A percentile compares a stretch with the other conserved stretches of the same genome.
Evolutionary conservation across 371 early-diverging fungal species (phyloP).

Genomic region (Entomophthora muscae): DNA sequence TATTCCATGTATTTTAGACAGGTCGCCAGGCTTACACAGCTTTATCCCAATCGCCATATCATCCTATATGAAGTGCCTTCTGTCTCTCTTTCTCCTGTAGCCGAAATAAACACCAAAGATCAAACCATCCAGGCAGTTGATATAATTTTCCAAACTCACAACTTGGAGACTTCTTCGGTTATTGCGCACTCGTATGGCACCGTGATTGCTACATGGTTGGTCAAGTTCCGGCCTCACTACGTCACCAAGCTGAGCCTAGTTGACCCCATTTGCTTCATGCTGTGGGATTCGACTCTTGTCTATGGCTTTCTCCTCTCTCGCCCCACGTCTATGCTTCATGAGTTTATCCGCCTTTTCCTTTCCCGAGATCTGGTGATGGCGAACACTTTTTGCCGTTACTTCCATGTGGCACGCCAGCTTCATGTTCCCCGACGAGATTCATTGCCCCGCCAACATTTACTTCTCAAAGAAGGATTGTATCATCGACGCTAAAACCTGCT

Average conservation of each 20-base stretch:
- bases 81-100: background rate
- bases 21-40: background rate
- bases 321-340: background rate
- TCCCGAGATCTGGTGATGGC: slow-evolving; percentile 1
- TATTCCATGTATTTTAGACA: background rate
- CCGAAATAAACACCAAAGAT: background rate
- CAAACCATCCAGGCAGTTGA: background rate
- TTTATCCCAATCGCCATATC: background rate
- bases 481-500: too few species aligned
- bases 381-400: background rate
- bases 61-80: background rate
- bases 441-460: background rate
- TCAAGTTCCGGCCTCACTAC: background rate
- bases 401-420: background rate
- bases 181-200: background rate
- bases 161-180: background rate
- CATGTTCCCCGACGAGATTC: background rate
- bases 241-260: background rate
- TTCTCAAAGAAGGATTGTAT: background rate
- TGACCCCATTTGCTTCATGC: background rate
- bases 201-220: background rate
- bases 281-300: background rate
- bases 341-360: background rate
- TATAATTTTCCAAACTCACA: background rate
- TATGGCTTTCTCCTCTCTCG: background rate